These are phyloP conservation scores for Pythium folliculosum DNA, from an alignment of 352 stramenopile species.

Conservation along the genomic window DNA sequence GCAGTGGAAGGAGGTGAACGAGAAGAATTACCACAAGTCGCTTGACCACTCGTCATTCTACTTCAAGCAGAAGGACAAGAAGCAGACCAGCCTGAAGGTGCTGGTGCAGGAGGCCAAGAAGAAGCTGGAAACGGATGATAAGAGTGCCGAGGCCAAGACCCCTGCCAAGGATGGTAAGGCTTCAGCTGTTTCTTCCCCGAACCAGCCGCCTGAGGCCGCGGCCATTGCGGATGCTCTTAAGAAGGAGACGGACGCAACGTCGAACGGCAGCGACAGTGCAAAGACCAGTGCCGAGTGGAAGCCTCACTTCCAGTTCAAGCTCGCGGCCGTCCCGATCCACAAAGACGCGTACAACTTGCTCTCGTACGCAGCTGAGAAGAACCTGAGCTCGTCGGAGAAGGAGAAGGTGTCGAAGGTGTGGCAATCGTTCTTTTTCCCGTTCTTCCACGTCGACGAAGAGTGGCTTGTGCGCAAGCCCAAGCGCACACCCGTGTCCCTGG, in stretches of 20 bases:
- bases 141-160: slow-evolving; percentile 25
- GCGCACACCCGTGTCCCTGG: slow-evolving; percentile 56
- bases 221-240: slow-evolving; percentile 66
- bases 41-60: slow-evolving; percentile 99
- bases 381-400: slow-evolving; percentile 75
- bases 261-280: slow-evolving; percentile 7
- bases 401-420: slow-evolving; percentile 86
- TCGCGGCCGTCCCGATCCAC: slow-evolving; percentile 79
- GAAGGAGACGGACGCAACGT: slow-evolving; percentile 39
- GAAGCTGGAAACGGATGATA: slow-evolving; percentile 71
- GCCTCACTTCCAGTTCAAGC: slow-evolving; percentile 74
- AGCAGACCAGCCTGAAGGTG: slow-evolving; percentile 94
- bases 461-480: slow-evolving; percentile 83
- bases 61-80: slow-evolving; percentile 99
- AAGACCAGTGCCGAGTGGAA: slow-evolving; percentile 40
- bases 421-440: slow-evolving; percentile 84
- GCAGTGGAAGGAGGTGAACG: slow-evolving; percentile 97
- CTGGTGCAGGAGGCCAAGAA: slow-evolving; percentile 90
- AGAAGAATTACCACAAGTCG: slow-evolving; percentile 98
- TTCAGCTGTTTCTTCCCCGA: slow-evolving; percentile 28
- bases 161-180: slow-evolving; percentile 32
- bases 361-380: slow-evolving; percentile 84
- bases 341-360: slow-evolving; percentile 82
- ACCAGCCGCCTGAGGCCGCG: slow-evolving; percentile 47
- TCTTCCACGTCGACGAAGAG: slow-evolving; percentile 82